phyloP scores from a whole-genome alignment of 129 eudicot genomes.

The Solidago caesia region DNA sequence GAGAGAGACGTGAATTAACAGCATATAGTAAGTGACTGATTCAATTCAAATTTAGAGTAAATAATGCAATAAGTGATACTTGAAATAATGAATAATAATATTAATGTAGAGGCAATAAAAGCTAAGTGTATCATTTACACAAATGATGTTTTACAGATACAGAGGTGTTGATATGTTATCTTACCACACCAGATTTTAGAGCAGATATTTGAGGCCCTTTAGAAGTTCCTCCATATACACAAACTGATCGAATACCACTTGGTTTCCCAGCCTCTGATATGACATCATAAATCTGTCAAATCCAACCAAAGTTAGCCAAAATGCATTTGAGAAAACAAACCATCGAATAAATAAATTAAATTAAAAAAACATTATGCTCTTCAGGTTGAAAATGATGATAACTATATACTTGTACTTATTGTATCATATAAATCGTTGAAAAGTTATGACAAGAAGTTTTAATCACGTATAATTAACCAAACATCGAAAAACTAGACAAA shows the following conservation, averaged over 20 bases:
- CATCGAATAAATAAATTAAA: neutral
- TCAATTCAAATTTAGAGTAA: neutral
- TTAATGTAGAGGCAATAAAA: neutral
- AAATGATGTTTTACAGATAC: neutral
- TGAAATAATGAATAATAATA: neutral
- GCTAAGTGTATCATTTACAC: neutral
- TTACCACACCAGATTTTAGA: slow-evolving; percentile 89
- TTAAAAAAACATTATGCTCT: neutral
- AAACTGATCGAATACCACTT: slow-evolving; percentile 67
- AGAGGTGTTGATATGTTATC: slow-evolving; percentile 25
- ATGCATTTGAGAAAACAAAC: neutral
- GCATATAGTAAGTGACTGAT: neutral
- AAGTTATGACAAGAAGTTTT: neutral
- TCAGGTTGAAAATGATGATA: neutral
- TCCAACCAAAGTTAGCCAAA: slow-evolving; percentile 1
- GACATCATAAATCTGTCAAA: slow-evolving; percentile 79
- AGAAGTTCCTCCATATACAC: slow-evolving; percentile 93
- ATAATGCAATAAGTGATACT: neutral
- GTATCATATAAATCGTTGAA: too few species aligned
- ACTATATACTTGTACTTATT: neutral
- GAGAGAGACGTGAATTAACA: slow-evolving; percentile 7
- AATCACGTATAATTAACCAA: neutral
- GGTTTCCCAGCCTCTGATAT: slow-evolving; percentile 87
- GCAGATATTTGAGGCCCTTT: slow-evolving; percentile 91
- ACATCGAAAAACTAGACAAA: neutral